Evolutionary conservation across 2,329 filamentous ascomycete genomes (phyloP), one percentile per base, ranked within the genome.

Genomic region (Pseudogymnoascus destructans): DNA sequence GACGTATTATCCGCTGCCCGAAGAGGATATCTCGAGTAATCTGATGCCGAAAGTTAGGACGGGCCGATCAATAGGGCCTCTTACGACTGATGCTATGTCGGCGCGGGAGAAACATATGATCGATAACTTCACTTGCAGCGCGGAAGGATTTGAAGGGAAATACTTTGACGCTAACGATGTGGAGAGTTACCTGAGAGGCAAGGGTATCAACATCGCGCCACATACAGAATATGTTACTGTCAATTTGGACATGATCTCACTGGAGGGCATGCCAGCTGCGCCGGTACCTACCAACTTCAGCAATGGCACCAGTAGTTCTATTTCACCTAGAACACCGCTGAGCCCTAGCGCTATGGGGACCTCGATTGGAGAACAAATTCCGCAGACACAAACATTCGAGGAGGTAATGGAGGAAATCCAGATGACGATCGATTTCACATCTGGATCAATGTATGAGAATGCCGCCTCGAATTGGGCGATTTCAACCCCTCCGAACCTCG

Each of bases 101-200:
- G 68, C 73, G 1, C 70, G 73, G 15, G 75, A 78, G 23, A 68
- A 71, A 5, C 64, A 71, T 17, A 63, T 83, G 6, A 72, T 75
- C 35, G 66, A 70, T 10, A 73, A 75, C 13, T 74, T 86, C 63
- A 72, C 72, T 17, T 76, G 79, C 62, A 76, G 75, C 36, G 69
- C 84, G 6, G 76, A 79, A 0, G 85, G 81, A 0, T 86, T 84
- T 61, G 79, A 86, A 60, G 87, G 87, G 3, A 80, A 87, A 56
- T 93, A 88, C 75, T 87, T 86, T 64, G 87, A 93, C 66, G 73
- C 82, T 0, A 79, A 87, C 60, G 89, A 93, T 68, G 83, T 90
- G 0, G 86, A 93, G 69, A 76, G 79, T 10, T 93, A 90, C 66
- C 72, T 95, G 2, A 77, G 77, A 38, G 75, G 79, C 55, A 78